Evolutionary conservation across 1,284 basidiomycete species (phyloP), one percentile per base, ranked within the genome.

Genomic region (Boletus semigastroideus): DNA sequence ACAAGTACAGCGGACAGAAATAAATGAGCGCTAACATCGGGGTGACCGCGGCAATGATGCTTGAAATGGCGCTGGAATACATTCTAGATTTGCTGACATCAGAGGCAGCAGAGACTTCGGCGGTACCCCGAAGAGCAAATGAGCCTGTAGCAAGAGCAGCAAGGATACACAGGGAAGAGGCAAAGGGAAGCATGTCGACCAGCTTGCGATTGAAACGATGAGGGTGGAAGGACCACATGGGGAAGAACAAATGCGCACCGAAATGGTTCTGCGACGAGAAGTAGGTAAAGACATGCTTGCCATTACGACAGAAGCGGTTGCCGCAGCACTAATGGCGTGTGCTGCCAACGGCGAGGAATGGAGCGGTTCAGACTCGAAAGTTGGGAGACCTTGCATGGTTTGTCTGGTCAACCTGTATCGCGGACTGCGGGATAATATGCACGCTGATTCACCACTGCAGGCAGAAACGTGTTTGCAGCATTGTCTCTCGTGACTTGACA

Each of bases 11-110:
- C 10, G 71, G 71, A 12, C 72, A 74, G 52, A 80, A 66, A 61
- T 82, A 84, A 19, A 74, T 64, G 19, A 81, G 63, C 0, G 73
- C 76, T 25, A 81, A 58, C 62, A 77, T 70, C 0, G 78, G 71
- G 5, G 73, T 72, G 16, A 79, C 68, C 30, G 74, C 76, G 33
- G 75, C 74, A 43, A 79, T 72, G 43, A 79, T 60, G 42, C 74
- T 75, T 3, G 75, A 74, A 16, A 74, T 60, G 54, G 71, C 69
- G 37, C 68, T 72, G 3, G 70, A 69, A 44, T 71, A 68, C 52
- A 70, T 68, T 49, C 66, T 70, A n/a, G 66, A 63, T 55, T 60
- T 58, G 47, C 27, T 59, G 46, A 42, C 54, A 56, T 70, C 67
- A n/a, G 61, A 47, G 38, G 53, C 41, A 51, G 44, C 44, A 42